These are phyloP conservation scores for Ilyonectria mors-panacis DNA, from an alignment of 2,329 filamentous ascomycete genomes.

Conservation along the genomic window DNA sequence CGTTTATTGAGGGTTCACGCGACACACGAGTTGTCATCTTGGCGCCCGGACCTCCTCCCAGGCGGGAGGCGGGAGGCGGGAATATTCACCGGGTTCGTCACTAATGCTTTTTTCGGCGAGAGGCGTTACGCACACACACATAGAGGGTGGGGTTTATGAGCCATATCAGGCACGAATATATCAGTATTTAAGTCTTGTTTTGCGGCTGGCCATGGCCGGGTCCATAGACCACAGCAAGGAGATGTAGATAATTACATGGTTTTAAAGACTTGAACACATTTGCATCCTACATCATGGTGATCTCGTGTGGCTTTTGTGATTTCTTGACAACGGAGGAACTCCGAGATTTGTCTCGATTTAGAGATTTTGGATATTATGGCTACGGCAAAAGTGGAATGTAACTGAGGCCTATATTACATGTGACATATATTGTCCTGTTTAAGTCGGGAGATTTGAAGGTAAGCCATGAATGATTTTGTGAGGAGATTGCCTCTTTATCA, in stretches of 20 bases:
- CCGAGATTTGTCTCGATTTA: too few relatives aligned
- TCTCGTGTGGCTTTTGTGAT: too few relatives aligned
- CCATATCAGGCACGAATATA: constrained; percentile 5
- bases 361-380: too few relatives aligned
- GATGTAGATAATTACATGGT: constrained; percentile 19
- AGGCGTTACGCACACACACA: constrained; percentile 7
- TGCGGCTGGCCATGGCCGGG: constrained; percentile 15
- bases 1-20: constrained; percentile 1
- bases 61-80: not conserved
- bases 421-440: too few relatives aligned
- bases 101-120: constrained; percentile 18
- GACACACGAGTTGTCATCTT: constrained; percentile 25
- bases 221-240: constrained; percentile 5
- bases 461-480: too few relatives aligned
- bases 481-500: too few relatives aligned
- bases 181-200: constrained; percentile 8
- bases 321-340: too few relatives aligned
- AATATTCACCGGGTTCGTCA: not conserved
- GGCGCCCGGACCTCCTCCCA: not conserved
- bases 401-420: too few relatives aligned
- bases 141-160: constrained; percentile 19
- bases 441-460: too few relatives aligned
- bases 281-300: not conserved
- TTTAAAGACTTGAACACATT: not conserved
- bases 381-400: too few relatives aligned